A percentile compares a stretch with the other conserved stretches of the same genome.
Evolutionary conservation across 495 filamentous ascomycete genomes (phyloP).

Genomic region (Trichoderma parareesei): DNA sequence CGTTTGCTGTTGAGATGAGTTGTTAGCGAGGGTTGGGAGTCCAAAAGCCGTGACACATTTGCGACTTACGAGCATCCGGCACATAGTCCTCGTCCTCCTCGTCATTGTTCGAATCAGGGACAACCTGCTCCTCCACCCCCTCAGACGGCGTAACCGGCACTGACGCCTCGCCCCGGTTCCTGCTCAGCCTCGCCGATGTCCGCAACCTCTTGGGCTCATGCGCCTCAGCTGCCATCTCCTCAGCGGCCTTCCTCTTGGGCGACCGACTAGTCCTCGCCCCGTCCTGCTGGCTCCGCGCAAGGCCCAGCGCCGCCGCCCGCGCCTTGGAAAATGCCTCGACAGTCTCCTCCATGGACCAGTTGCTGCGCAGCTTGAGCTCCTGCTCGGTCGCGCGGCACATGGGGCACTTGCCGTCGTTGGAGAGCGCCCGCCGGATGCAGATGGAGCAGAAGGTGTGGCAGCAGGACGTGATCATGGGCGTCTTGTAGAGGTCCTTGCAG

Average conservation of each 20-base stretch:
- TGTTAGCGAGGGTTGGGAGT: neutral
- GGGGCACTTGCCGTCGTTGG: conserved; percentile 76
- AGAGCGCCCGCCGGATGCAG: conserved; percentile 81
- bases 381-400: conserved; percentile 70
- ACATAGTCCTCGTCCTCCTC: conserved; percentile 25
- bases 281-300: conserved; percentile 33
- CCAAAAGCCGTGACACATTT: conserved; percentile 12
- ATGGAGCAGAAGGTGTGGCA: conserved; percentile 94
- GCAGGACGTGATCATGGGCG: conserved; percentile 90
- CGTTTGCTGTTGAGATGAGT: conserved; percentile 48
- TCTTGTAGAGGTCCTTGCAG: conserved; percentile 94
- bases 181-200: conserved; percentile 36
- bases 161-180: conserved; percentile 26
- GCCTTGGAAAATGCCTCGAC: conserved; percentile 69
- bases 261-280: conserved; percentile 14
- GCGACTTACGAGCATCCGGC: conserved; percentile 18
- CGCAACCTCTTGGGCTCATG: conserved; percentile 35
- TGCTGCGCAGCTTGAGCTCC: conserved; percentile 73
- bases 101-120: conserved; percentile 20
- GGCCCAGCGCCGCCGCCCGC: conserved; percentile 50
- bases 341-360: conserved; percentile 74
- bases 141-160: conserved; percentile 29
- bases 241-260: conserved; percentile 43
- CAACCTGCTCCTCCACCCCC: conserved; percentile 17
- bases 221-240: conserved; percentile 28